These are phyloP conservation scores for Pilatotrama ljubarskyi DNA, from an alignment of 768 basidiomycete genomes.

Conservation along the genomic window DNA sequence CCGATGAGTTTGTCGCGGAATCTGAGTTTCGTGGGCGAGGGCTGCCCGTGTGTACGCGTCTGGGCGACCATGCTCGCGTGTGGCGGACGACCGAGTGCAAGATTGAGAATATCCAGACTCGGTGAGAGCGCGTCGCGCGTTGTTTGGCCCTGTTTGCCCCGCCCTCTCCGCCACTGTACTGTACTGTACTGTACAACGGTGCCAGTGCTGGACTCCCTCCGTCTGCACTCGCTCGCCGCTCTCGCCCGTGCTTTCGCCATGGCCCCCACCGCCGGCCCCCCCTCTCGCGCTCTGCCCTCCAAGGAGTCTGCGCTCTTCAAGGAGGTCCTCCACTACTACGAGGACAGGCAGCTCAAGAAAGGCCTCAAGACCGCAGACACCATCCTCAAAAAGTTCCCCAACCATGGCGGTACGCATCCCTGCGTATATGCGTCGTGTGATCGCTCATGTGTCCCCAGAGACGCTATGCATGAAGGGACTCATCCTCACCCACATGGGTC, in stretches of 20 bases:
- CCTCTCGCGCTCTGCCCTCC: conserved; percentile 64
- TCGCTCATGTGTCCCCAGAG: conserved; percentile 49
- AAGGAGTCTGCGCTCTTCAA: conserved; percentile 88
- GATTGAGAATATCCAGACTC: too few species aligned
- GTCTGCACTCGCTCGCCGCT: conserved; percentile 1
- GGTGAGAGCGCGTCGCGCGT: background rate
- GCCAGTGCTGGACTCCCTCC: conserved; percentile 2
- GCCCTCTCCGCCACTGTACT: too few species aligned
- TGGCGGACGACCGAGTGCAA: background rate
- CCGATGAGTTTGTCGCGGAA: conserved; percentile 84
- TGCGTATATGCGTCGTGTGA: background rate
- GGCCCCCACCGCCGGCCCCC: conserved; percentile 28
- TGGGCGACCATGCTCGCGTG: conserved; percentile 65
- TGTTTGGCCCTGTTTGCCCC: too few species aligned
- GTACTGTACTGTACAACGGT: background rate
- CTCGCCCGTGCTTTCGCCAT: conserved; percentile 17
- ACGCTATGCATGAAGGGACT: conserved; percentile 97
- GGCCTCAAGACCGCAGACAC: conserved; percentile 89
- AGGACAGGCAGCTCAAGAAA: conserved; percentile 85
- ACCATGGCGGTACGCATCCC: conserved; percentile 84
- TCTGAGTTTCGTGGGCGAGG: conserved; percentile 58
- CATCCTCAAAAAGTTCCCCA: conserved; percentile 93
- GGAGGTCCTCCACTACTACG: conserved; percentile 84
- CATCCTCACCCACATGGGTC: conserved; percentile 75
- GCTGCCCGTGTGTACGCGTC: conserved; percentile 58